phyloP scores from a whole-genome alignment of 2,329 filamentous ascomycete species.

The Graphium sp. region DNA sequence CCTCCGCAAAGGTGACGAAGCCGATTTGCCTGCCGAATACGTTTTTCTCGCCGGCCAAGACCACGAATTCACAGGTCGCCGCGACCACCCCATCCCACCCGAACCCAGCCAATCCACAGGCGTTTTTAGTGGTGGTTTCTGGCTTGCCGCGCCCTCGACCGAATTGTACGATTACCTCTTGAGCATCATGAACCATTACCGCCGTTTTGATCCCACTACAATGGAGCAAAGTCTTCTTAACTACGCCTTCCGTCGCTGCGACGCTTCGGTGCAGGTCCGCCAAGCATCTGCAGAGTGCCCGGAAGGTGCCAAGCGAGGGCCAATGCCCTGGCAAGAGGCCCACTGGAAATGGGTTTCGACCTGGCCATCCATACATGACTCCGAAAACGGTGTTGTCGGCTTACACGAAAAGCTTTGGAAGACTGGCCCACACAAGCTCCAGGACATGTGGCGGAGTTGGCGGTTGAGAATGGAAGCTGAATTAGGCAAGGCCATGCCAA shows the following conservation, averaged over 20 bases:
- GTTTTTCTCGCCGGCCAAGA: slow-evolving; percentile 16
- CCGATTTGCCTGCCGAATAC: slow-evolving; percentile 13
- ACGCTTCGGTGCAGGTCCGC: neutral
- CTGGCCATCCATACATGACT: slow-evolving; percentile 16
- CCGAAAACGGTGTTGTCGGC: slow-evolving; percentile 14
- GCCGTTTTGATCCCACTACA: slow-evolving; percentile 17
- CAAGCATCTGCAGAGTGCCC: slow-evolving; percentile 1
- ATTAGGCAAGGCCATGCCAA: no score
- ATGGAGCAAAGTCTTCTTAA: slow-evolving; percentile 25
- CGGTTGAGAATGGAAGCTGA: slow-evolving; percentile 1
- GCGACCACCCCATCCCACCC: slow-evolving; percentile 18
- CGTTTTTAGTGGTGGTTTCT: slow-evolving; percentile 21
- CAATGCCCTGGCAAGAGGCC: slow-evolving; percentile 23
- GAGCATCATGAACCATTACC: slow-evolving; percentile 14
- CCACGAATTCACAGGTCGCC: slow-evolving; percentile 12
- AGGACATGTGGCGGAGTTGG: slow-evolving; percentile 2
- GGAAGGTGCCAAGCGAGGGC: slow-evolving; percentile 8
- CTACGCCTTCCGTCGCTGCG: slow-evolving; percentile 18
- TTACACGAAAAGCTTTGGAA: slow-evolving; percentile 21
- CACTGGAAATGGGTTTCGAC: slow-evolving; percentile 20
- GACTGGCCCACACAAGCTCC: slow-evolving; percentile 6
- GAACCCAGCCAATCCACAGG: slow-evolving; percentile 8
- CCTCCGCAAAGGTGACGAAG: slow-evolving; percentile 12
- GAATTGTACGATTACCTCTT: slow-evolving; percentile 20
- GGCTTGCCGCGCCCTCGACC: slow-evolving; percentile 18